Base-by-base conservation (phyloP, 768 basidiomycete genomes). In the Phlebiopsis gigantea region DNA sequence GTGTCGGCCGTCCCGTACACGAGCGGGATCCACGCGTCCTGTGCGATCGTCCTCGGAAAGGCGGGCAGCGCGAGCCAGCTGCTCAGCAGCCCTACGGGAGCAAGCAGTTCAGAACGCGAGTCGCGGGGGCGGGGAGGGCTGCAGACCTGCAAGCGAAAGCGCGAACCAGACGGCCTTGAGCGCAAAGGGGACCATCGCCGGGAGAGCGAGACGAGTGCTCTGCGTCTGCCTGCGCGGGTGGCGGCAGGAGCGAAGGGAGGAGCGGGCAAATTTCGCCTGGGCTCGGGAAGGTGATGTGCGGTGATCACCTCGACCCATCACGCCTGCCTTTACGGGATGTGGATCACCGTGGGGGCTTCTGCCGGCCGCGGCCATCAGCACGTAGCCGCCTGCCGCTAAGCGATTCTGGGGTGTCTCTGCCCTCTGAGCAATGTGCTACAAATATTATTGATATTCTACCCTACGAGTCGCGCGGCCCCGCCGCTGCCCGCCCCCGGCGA, bases 111-210 rank as follows among this genome's bases (percentile, higher is more conserved):
- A 39, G 29, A 30, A 48, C 17, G 28, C n/a, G 47, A 9, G 5
- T n/a, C 44, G 4, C 53, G 19, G 4, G 26, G 46, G 28, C 30
- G n/a, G n/a, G 17, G 50, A 51, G 19, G 46, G 22, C 5, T 25
- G 57, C 63, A 57, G 65, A 83, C 84, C 83, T 61, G 76, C 71
- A 21, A 82, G 60, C 14, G 83, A 84, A 19, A 87, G 72, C 61
- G 73, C 70, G 61, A 82, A 82, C 83, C 83, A 87, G 46, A 71
- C 71, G 44, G 79, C 69, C 71, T 79, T 85, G 54, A 86, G 72
- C 47, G 76, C 73, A 54, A 78, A 79, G 19, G 80, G 73, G 31
- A 85, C 75, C 84, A 85, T 85, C 17, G 46, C 54, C 57, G 44
- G 34, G 12, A 39, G 12, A 39, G 34, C 9, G 43, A 39, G 42